Evolutionary conservation across 1,284 basidiomycete genomes (phyloP).

Genomic region (Mycena sp.): DNA sequence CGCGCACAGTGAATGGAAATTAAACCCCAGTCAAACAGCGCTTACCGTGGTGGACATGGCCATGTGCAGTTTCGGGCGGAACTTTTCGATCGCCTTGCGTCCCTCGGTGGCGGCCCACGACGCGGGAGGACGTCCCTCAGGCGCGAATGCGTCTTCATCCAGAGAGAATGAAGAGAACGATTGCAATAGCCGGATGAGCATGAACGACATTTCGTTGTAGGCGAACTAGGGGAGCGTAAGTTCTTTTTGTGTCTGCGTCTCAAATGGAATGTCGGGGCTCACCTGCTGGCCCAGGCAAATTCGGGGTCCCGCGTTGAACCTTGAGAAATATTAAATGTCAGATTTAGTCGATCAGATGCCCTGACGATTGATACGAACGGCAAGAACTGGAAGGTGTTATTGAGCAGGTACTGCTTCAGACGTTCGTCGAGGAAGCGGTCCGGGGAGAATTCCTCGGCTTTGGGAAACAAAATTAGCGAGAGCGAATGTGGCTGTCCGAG

Average conservation of each 20-base stretch:
- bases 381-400: slow-evolving; percentile 31
- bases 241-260: neutral
- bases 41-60: slow-evolving; percentile 45
- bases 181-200: slow-evolving; percentile 62
- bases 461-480: neutral
- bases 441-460: slow-evolving; percentile 32
- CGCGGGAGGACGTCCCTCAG: slow-evolving; percentile 42
- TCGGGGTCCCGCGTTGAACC: slow-evolving; percentile 32
- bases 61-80: slow-evolving; percentile 50
- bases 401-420: slow-evolving; percentile 23
- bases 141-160: slow-evolving; percentile 45
- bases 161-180: slow-evolving; percentile 51
- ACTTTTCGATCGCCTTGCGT: slow-evolving; percentile 46
- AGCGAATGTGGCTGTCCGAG: neutral
- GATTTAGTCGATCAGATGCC: too few species aligned
- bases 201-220: slow-evolving; percentile 63
- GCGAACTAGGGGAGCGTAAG: slow-evolving; percentile 46
- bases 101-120: slow-evolving; percentile 39
- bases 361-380: slow-evolving; percentile 11
- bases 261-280: neutral
- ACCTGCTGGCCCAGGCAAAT: slow-evolving; percentile 40
- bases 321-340: neutral
- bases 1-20: too few species aligned
- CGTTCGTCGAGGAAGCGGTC: slow-evolving; percentile 33
- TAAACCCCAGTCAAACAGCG: too few species aligned